phyloP scores from a whole-genome alignment of 2,329 filamentous ascomycete genomes.

The Venturia oleaginea region DNA sequence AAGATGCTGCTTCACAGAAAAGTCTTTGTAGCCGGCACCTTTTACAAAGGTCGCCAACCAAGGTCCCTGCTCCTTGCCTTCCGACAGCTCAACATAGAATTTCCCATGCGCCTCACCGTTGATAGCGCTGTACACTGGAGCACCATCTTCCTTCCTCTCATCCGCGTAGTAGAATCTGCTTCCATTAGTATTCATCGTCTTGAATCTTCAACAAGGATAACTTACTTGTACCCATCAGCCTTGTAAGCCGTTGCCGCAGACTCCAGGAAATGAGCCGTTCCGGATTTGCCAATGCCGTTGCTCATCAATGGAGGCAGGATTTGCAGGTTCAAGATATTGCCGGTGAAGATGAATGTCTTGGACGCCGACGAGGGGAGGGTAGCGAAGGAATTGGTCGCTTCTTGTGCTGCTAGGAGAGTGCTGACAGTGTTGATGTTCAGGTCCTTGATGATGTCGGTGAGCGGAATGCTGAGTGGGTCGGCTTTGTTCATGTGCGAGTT shows the following conservation, averaged over 20 bases:
- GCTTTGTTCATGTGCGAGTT: slow-evolving; percentile 19
- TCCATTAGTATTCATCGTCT: not conserved
- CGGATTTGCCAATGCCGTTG: slow-evolving; percentile 15
- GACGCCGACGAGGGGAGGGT: slow-evolving; percentile 8
- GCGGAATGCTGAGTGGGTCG: slow-evolving; percentile 23
- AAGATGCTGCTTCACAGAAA: not conserved
- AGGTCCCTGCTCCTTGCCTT: slow-evolving; percentile 15
- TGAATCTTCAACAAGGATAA: not conserved
- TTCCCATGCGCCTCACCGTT: slow-evolving; percentile 16
- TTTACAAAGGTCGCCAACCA: slow-evolving; percentile 17
- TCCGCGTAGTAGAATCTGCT: slow-evolving; percentile 16
- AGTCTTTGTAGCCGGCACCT: slow-evolving; percentile 16
- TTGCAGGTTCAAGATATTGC: slow-evolving; percentile 15
- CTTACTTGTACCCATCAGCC: slow-evolving; percentile 15
- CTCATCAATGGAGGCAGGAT: slow-evolving; percentile 13
- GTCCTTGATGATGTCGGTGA: slow-evolving; percentile 25
- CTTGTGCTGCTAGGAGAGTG: slow-evolving; percentile 14
- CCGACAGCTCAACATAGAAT: slow-evolving; percentile 14
- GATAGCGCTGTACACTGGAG: slow-evolving; percentile 1
- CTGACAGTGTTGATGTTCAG: slow-evolving; percentile 24
- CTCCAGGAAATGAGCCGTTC: slow-evolving; percentile 14
- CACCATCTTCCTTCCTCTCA: slow-evolving; percentile 15
- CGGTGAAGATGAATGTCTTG: slow-evolving; percentile 15
- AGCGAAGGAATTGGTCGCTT: slow-evolving; percentile 12
- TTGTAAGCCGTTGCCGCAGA: slow-evolving; percentile 14